Conservation (phyloP, 768 basidiomycete species). For the Suillus hirtellus region DNA sequence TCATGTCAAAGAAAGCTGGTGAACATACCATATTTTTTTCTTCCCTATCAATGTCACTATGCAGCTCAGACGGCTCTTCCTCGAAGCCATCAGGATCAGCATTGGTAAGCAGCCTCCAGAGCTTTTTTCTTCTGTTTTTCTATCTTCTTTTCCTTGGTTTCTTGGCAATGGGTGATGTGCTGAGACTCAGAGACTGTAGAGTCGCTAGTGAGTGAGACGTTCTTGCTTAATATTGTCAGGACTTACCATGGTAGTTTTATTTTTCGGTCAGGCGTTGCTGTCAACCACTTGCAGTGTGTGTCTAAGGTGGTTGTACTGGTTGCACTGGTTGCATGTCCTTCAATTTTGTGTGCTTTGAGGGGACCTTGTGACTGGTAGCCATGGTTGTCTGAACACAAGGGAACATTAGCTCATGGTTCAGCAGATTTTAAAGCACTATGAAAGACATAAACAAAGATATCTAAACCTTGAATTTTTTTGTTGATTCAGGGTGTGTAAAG, state of each 20-base stretch:
- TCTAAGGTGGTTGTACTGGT: neutral
- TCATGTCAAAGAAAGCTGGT: neutral
- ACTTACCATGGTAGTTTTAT: neutral
- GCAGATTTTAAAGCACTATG: neutral
- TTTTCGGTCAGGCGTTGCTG: neutral
- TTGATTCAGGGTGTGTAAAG: constrained; percentile 3
- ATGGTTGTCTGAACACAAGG: neutral
- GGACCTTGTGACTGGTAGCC: neutral
- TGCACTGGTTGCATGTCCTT: neutral
- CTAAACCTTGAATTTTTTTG: neutral
- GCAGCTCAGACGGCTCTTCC: neutral
- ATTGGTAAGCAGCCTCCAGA: neutral
- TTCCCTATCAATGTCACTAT: neutral
- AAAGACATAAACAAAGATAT: neutral
- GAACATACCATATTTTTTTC: neutral
- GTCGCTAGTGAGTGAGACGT: neutral
- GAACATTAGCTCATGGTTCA: neutral
- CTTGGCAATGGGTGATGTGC: neutral
- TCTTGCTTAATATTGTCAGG: neutral
- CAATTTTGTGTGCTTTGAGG: neutral
- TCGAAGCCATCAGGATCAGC: neutral
- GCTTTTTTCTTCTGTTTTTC: neutral
- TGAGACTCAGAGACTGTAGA: neutral
- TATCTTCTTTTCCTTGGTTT: neutral
- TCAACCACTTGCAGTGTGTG: neutral